Evolutionary conservation across 257 asterid genomes (phyloP).

Genomic region (Vinca minor): DNA sequence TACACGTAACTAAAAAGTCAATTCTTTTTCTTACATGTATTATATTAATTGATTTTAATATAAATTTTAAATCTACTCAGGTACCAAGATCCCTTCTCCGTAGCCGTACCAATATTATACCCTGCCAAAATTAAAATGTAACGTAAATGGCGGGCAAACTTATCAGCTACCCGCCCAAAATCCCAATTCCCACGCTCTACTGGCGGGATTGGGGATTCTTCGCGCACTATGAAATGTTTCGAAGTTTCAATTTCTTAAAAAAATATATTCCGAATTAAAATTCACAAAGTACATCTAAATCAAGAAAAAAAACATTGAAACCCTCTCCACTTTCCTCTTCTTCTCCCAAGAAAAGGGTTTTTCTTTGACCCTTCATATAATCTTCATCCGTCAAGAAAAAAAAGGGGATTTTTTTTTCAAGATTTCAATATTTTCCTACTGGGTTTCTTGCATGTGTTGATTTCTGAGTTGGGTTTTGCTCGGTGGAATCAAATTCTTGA

Average conservation of each 20-base stretch:
- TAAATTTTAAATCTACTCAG: no score
- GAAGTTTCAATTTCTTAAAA: background rate
- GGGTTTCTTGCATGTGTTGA: slow-evolving; percentile 3
- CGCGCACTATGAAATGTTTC: background rate
- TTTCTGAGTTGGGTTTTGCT: slow-evolving; percentile 2
- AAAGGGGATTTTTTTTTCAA: background rate
- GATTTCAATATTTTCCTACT: no score
- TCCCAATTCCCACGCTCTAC: no score
- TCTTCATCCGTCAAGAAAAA: no score
- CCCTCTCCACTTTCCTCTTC: background rate
- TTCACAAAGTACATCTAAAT: background rate
- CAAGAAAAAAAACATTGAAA: background rate
- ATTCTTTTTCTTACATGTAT: no score
- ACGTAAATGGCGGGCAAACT: background rate
- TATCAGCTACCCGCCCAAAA: no score
- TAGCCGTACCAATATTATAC: no score
- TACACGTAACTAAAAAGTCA: no score
- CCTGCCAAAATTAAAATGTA: no score
- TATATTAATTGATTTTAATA: no score
- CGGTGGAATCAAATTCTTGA: background rate
- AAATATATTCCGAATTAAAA: background rate
- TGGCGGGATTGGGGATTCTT: background rate
- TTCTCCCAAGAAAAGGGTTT: background rate
- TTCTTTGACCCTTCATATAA: background rate
- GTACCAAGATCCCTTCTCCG: no score